Evolutionary conservation across 192 early-diverging fungal species (phyloP).

Genomic region (Geosiphon pyriformis): DNA sequence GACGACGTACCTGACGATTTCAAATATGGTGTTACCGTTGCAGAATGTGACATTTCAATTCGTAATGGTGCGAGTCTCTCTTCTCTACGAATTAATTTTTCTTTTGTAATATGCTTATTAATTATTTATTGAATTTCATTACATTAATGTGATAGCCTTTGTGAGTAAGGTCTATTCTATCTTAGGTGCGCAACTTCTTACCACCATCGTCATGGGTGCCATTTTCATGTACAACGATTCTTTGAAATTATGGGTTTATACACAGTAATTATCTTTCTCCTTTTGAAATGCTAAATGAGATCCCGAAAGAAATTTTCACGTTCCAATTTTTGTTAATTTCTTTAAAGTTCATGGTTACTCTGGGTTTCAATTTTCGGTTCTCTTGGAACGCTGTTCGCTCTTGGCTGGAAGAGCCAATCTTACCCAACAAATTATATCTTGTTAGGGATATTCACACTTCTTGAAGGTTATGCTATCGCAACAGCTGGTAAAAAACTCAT

Average conservation of each 20-base stretch:
- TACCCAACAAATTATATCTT: constrained; percentile 58
- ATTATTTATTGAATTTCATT: not conserved
- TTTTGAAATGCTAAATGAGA: not conserved
- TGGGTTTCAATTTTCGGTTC: constrained; percentile 48
- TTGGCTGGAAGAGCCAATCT: constrained; percentile 56
- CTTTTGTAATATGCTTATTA: not conserved
- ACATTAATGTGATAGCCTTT: constrained; percentile 39
- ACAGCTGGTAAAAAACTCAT: constrained; percentile 33
- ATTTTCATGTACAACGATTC: constrained; percentile 52
- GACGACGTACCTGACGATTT: constrained; percentile 50
- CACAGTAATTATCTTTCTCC: constrained; percentile 33
- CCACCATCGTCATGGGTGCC: constrained; percentile 48
- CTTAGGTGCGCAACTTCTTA: constrained; percentile 55
- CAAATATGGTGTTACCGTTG: constrained; percentile 43
- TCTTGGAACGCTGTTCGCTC: constrained; percentile 40
- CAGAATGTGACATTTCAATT: constrained; percentile 41
- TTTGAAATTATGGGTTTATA: constrained; percentile 47
- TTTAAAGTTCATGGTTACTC: constrained; percentile 53
- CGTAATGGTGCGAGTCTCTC: constrained; percentile 25
- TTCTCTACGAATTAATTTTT: not conserved
- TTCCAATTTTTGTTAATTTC: not conserved
- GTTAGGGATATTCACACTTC: constrained; percentile 57
- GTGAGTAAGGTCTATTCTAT: constrained; percentile 71
- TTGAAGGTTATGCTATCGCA: constrained; percentile 39
- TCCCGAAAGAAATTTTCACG: no score